phyloP scores from a whole-genome alignment of 192 early-diverging fungal species.

The Backusella westeae region DNA sequence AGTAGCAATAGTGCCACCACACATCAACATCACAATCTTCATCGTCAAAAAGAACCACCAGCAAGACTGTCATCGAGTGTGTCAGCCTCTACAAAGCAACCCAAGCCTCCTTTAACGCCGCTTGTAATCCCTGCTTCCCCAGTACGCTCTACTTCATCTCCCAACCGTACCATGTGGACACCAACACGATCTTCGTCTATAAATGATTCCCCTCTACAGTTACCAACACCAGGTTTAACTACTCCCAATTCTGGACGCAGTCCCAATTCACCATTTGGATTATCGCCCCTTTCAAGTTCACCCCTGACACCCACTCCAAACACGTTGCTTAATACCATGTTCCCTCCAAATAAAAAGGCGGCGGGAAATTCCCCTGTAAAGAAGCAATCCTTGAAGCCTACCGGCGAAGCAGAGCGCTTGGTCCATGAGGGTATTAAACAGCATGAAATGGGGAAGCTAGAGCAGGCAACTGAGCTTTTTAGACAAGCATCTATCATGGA shows the following conservation, averaged over 20 bases:
- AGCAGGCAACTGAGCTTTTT: conserved; percentile 71
- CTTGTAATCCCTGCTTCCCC: conserved; percentile 34
- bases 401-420: conserved; percentile 49
- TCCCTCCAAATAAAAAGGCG: neutral
- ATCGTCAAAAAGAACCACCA: neutral
- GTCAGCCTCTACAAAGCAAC: conserved; percentile 5
- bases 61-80: neutral
- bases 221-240: conserved; percentile 6
- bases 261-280: conserved; percentile 3
- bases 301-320: conserved; percentile 4
- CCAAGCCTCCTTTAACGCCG: conserved; percentile 21
- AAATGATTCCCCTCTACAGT: neutral
- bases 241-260: conserved; percentile 9
- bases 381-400: neutral
- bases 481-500: conserved; percentile 62
- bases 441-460: conserved; percentile 72
- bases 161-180: neutral
- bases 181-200: conserved; percentile 10
- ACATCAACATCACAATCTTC: neutral
- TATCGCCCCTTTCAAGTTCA: neutral
- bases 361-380: neutral
- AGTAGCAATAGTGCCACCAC: neutral
- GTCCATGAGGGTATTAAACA: conserved; percentile 66
- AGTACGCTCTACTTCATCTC: conserved; percentile 14
- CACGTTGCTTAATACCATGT: neutral